phyloP scores from a whole-genome alignment of 129 eudicot species.

The Saussurea involucrata region DNA sequence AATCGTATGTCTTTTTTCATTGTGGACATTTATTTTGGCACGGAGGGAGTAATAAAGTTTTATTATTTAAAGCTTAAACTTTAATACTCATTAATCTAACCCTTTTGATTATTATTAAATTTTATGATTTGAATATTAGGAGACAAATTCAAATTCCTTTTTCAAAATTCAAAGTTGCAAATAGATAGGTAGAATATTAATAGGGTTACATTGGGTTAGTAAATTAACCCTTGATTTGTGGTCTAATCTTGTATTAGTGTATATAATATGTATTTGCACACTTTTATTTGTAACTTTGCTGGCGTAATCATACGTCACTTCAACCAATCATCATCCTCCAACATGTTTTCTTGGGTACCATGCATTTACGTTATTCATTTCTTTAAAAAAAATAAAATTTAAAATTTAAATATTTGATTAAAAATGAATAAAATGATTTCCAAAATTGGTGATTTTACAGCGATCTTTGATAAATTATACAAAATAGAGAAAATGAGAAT shows the following conservation, averaged over 20 bases:
- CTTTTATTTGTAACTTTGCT: constrained; percentile 5
- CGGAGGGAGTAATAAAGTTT: too few species aligned
- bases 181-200: background rate
- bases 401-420: background rate
- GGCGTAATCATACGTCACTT: constrained; percentile 33
- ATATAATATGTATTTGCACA: constrained; percentile 9
- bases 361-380: constrained; percentile 4
- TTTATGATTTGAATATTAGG: background rate
- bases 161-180: constrained; percentile 46
- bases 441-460: too few species aligned
- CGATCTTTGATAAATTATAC: too few species aligned
- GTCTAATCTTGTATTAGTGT: constrained; percentile 4
- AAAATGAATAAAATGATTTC: too few species aligned
- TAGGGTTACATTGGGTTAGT: constrained; percentile 18
- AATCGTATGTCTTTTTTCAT: too few species aligned
- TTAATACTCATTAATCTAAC: too few species aligned
- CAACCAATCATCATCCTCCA: constrained; percentile 31
- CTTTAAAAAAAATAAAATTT: background rate
- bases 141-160: constrained; percentile 19
- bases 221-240: constrained; percentile 22
- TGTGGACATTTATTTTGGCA: too few species aligned
- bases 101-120: background rate
- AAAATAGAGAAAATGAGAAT: too few species aligned
- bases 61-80: too few species aligned
- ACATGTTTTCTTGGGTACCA: constrained; percentile 37